Evolutionary conservation across 2,329 filamentous ascomycete genomes (phyloP), one percentile per base, ranked within the genome.

Genomic region (Xylariaceae sp.): DNA sequence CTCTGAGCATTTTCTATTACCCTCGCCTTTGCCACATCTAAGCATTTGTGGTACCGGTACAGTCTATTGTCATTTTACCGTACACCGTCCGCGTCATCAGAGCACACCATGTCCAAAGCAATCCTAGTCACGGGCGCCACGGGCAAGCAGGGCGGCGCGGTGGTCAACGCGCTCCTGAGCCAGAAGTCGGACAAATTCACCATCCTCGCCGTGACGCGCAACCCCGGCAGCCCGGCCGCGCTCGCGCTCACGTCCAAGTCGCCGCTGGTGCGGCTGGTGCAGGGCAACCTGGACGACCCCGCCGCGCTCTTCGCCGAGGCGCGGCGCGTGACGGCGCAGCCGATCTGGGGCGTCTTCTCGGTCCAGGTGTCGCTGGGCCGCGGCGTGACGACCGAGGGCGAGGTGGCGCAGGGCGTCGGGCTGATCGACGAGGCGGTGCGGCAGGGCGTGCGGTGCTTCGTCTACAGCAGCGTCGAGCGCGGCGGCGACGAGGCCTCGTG

Each of bases 381-480:
- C 16, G 53, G 52, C 16, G 51, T 69, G 13, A 54, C 53, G 0
- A 19, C 58, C 7, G 52, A 58, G 24, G 43, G 49, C n/a, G 61
- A 67, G 39, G 43, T 57, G 5, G 28, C 23, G 0, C 75, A 83
- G 52, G 78, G 77, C 33, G 76, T 67, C 25, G 63, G 57, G 0
- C 57, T 83, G 6, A 61, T 81, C 35, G 70, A 80, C 37, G 70
- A 65, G n/a, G 63, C 72, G 3, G 49, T 81, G 37, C 64, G 67
- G 17, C 54, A 70, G 17, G 63, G 64, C 10, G 71, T 82, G 24
- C 60, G 65, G 38, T 68, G 76, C 47, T 78, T 83, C 44, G 68
- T 83, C 28, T 83, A 80, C 57, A 71, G 66, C 19, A 74, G 68
- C 33, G 74, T 80, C 17, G 79, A 83, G 42, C 73, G 79, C 24